Evolutionary conservation across 1,139 yeast species (phyloP), one percentile per base, ranked within the genome.

Genomic region (Magnusiomyces suaveolens): DNA sequence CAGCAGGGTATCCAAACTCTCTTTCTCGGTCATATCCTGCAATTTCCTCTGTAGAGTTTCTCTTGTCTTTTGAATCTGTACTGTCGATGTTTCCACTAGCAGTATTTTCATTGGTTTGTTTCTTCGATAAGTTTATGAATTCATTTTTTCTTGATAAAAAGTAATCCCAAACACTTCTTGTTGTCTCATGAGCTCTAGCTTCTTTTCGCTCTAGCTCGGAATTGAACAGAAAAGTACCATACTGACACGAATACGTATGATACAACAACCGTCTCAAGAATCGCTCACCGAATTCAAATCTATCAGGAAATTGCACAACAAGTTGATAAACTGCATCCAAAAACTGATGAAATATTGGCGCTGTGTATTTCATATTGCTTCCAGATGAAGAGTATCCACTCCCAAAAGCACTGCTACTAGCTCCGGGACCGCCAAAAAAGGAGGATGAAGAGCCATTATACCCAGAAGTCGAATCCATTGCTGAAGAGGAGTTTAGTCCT

Each of bases 311-410:
- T 65, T 89, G 96, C 16, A 82, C 72, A 55, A 79, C 69, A 20
- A 90, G 67, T 65, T 92, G 98, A 66, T 83, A 89, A 2, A 88
- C 87, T 60, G 95, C 83, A 64, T 92, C 98, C 54, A 92, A 70
- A 68, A 90, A 92, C 66, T 92, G 98, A 63, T 88, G 97, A 70
- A 92, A 90, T 1, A 90, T 80, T 0, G 98, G 98, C 3, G 96
- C 84, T 25, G 86, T 82, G 57, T 80, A 77, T 60, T 83, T 81
- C 69, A 65, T 69, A 18, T 33, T 33, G 25, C 18, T 47, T 4
- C 47, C 47, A 29, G 33, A 29, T 6, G 33, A 6, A 29, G n/a
- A n/a, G n/a, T n/a, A n/a, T n/a, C n/a, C n/a, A n/a, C n/a, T n/a
- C n/a, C n/a, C n/a, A n/a, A n/a, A n/a, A n/a, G n/a, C n/a, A n/a